Evolutionary conservation across 2,329 filamentous ascomycete genomes (phyloP).

Genomic region (Sporothrix protearum): DNA sequence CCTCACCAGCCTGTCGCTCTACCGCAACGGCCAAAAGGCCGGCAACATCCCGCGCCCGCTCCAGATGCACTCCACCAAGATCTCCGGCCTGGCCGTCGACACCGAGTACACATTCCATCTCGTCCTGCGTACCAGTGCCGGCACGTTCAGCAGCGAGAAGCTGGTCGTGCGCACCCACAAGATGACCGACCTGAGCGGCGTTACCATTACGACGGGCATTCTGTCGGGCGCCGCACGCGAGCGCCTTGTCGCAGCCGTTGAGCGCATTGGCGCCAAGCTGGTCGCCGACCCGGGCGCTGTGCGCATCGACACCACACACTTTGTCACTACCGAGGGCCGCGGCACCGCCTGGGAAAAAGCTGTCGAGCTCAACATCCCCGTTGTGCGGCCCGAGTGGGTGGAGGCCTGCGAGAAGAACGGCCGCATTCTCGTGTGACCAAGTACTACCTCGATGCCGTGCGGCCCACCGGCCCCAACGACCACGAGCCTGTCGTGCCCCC

Average conservation of each 20-base stretch:
- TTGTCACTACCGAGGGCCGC: constrained; percentile 90
- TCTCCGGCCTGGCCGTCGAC: constrained; percentile 91
- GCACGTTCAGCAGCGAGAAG: constrained; percentile 79
- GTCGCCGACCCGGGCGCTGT: constrained; percentile 64
- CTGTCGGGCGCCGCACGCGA: constrained; percentile 71
- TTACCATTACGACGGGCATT: constrained; percentile 89
- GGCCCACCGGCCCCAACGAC: constrained; percentile 40
- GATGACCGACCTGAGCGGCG: constrained; percentile 94
- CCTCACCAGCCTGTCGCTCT: constrained; percentile 82
- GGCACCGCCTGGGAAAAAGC: constrained; percentile 94
- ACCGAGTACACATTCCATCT: constrained; percentile 95
- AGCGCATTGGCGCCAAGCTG: constrained; percentile 88
- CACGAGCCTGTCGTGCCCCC: constrained; percentile 14
- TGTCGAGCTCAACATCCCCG: constrained; percentile 94
- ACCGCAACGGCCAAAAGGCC: constrained; percentile 94
- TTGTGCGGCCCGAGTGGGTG: constrained; percentile 95
- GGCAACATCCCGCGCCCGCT: constrained; percentile 86
- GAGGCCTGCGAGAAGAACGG: constrained; percentile 94
- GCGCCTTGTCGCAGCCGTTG: constrained; percentile 68
- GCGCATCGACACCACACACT: constrained; percentile 96
- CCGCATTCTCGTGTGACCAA: constrained; percentile 86
- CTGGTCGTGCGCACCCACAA: constrained; percentile 89
- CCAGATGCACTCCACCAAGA: constrained; percentile 92
- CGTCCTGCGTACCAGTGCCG: constrained; percentile 83
- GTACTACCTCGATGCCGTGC: constrained; percentile 85